phyloP scores from a whole-genome alignment of 192 early-diverging fungal genomes.

The Rhizoclosmatium sp. region DNA sequence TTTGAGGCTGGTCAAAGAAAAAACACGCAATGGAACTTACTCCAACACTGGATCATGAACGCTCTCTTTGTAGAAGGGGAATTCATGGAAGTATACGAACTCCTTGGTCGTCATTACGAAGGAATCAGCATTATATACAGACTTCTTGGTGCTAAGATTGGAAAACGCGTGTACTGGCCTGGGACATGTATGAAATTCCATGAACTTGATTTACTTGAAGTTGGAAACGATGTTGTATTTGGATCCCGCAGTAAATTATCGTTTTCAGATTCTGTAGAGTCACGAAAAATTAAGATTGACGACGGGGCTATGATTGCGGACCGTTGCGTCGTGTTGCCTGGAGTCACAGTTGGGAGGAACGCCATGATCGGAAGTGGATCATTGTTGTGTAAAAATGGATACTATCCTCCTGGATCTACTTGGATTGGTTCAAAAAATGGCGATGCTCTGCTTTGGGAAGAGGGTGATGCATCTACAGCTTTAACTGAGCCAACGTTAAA shows the following conservation, averaged over 20 bases:
- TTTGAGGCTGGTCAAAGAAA: slow-evolving; percentile 37
- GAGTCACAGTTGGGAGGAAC: slow-evolving; percentile 41
- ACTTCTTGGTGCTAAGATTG: slow-evolving; percentile 50
- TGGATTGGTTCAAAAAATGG: slow-evolving; percentile 51
- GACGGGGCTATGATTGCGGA: slow-evolving; percentile 51
- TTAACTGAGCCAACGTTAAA: slow-evolving; percentile 35
- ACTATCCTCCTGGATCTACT: slow-evolving; percentile 37
- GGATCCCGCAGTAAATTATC: slow-evolving; percentile 45
- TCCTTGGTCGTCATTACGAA: slow-evolving; percentile 53
- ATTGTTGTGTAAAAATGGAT: slow-evolving; percentile 38
- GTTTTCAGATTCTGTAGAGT: slow-evolving; percentile 39
- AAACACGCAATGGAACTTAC: slow-evolving; percentile 14
- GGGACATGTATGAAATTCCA: slow-evolving; percentile 43
- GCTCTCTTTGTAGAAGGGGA: slow-evolving; percentile 37
- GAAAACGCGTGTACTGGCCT: slow-evolving; percentile 57
- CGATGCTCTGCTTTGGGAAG: slow-evolving; percentile 45
- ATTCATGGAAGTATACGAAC: slow-evolving; percentile 42
- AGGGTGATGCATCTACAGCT: slow-evolving; percentile 12
- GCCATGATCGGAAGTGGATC: slow-evolving; percentile 53
- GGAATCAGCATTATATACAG: slow-evolving; percentile 45
- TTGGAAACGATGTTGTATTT: slow-evolving; percentile 57
- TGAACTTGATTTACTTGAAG: slow-evolving; percentile 51
- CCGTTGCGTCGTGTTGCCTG: slow-evolving; percentile 50
- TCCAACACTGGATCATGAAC: slow-evolving; percentile 44
- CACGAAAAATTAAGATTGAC: slow-evolving; percentile 36